A percentile compares a stretch with the other conserved stretches of the same genome.
Conservation (phyloP, 441 rosid genomes). For the Mallotus japonicus region DNA sequence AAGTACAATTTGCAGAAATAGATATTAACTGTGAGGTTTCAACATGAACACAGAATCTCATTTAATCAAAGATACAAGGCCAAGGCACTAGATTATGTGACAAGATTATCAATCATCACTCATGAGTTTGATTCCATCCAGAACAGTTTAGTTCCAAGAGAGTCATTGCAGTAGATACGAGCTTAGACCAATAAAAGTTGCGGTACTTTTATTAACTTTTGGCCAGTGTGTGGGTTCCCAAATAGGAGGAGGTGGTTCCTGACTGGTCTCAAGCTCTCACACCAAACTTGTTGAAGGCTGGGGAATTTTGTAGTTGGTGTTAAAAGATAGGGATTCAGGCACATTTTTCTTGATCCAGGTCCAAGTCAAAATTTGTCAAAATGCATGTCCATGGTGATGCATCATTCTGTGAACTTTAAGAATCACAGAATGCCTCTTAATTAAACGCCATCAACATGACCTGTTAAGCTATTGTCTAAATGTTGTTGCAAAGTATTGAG, state of each 20-base stretch:
- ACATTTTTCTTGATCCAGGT: too few species aligned
- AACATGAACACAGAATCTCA: not conserved
- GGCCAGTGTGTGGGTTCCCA: too few species aligned
- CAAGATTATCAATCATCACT: not conserved
- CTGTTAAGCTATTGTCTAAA: conserved; percentile 9
- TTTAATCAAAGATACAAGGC: not conserved
- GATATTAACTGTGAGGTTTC: not conserved
- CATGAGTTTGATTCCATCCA: too few species aligned
- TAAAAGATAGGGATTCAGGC: too few species aligned
- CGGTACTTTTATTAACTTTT: too few species aligned
- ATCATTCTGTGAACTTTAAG: not conserved
- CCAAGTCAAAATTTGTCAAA: too few species aligned
- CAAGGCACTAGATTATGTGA: not conserved
- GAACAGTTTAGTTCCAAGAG: not conserved
- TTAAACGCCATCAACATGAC: conserved; percentile 11
- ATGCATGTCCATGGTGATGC: too few species aligned
- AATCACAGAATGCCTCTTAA: not conserved
- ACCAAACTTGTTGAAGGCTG: too few species aligned
- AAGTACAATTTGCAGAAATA: not conserved
- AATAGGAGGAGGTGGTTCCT: too few species aligned
- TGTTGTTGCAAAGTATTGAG: conserved; percentile 54
- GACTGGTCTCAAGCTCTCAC: too few species aligned
- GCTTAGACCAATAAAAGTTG: not conserved
- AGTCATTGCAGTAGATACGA: not conserved
- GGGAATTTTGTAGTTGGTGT: too few species aligned